phyloP scores from a whole-genome alignment of 495 filamentous ascomycete genomes.

The Neurospora sp. region DNA sequence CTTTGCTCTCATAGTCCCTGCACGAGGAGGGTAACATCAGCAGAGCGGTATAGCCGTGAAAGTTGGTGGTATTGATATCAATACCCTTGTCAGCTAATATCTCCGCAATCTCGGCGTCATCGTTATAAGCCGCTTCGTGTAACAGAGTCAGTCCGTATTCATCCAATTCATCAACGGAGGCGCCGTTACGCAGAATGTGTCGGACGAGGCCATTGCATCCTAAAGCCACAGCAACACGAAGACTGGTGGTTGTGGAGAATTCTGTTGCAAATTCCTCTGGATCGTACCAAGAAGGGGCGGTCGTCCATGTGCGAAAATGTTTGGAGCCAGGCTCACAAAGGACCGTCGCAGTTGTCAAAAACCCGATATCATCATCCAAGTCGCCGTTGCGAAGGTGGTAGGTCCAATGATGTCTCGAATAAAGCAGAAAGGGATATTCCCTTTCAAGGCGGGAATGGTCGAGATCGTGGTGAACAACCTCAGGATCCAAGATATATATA shows the following conservation, averaged over 20 bases:
- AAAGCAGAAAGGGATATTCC: not conserved
- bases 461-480: not conserved
- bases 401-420: not conserved
- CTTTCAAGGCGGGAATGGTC: not conserved
- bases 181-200: not conserved
- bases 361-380: not conserved
- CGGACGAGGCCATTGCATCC: not conserved
- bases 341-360: not conserved
- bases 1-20: too few species aligned
- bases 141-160: not conserved
- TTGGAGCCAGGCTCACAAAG: not conserved
- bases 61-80: not conserved
- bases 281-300: too few species aligned
- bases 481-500: not conserved
- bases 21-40: too few species aligned
- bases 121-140: accelerated
- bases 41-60: not conserved
- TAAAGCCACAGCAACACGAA: not conserved
- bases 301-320: not conserved
- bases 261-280: accelerated
- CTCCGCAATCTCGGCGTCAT: not conserved
- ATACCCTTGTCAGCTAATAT: not conserved
- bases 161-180: not conserved
- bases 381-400: not conserved
- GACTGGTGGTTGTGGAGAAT: not conserved